Base-by-base conservation (phyloP, 2,329 filamentous ascomycete genomes). In the Aureobasidium sp. region DNA sequence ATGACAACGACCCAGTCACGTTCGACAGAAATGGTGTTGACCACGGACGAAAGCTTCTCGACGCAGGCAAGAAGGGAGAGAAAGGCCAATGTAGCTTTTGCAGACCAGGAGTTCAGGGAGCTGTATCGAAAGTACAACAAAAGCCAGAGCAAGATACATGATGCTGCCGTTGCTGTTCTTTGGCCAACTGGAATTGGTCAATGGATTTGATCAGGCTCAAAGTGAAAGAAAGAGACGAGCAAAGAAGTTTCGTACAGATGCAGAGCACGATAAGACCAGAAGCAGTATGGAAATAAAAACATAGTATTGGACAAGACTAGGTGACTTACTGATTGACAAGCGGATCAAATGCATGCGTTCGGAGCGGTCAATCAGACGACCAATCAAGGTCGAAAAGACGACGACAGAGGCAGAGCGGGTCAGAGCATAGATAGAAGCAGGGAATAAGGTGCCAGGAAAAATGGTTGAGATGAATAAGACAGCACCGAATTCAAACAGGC, bases 21-120 rank as follows among this genome's bases (percentile, higher is more conserved):
- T 70, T 91, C 88, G 0, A 91, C 80, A 0, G 88, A 78, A 0
- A 91, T 82, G 0, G 83, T 77, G 69, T 90, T 91, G 70, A 84
- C 79, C 6, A 86, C 78, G 1, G 85, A 79, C 15, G 78, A 79
- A 9, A 90, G 72, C 70, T 91, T 91, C 72, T 91, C 89, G 1
- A 86, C 68, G 61, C 87, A 88, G 0, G 86, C 85, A 48, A 90
- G 73, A 0, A 82, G 19, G 0, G 81, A 77, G n/a, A 76, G 69
- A 2, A 69, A 33, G 2, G 67, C 66, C 63, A 78, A 70, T 62
- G 73, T 49, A 53, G 64, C 24, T 29, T 63, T 67, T 19, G 49
- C 49, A 33, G 15, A 56, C 63, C 33, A 67, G 11, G 37, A 44
- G 15, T 7, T 40, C 37, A 56, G 59, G 60, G n/a, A 62, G 31